phyloP scores from a whole-genome alignment of 1,284 basidiomycete genomes.

The Naganishia liquefaciens region DNA sequence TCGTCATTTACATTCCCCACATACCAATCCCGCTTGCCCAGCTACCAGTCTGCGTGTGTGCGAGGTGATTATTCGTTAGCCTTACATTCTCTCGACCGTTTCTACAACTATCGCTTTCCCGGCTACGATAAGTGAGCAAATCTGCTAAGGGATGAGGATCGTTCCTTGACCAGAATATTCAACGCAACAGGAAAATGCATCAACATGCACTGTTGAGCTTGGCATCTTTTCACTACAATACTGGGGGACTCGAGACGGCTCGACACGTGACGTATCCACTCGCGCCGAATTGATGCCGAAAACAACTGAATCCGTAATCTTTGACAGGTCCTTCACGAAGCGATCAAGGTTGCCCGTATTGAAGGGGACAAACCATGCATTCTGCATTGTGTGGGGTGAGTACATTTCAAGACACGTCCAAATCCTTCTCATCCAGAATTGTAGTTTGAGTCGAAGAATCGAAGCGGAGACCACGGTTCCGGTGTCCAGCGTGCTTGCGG shows the following conservation, averaged over 20 bases:
- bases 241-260: constrained; percentile 47
- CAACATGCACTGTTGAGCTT: constrained; percentile 53
- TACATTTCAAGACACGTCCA: background rate
- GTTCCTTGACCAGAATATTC: background rate
- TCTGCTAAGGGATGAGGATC: background rate
- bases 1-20: background rate
- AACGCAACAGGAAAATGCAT: constrained; percentile 43
- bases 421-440: constrained; percentile 37
- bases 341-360: constrained; percentile 48
- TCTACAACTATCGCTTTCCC: constrained; percentile 53
- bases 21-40: constrained; percentile 13
- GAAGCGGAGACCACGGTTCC: constrained; percentile 28
- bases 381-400: constrained; percentile 48
- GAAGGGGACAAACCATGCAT: constrained; percentile 49
- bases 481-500: constrained; percentile 25
- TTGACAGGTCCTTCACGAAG: constrained; percentile 46
- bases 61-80: constrained; percentile 48
- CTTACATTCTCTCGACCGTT: constrained; percentile 43
- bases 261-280: constrained; percentile 35
- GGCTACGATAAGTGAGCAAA: constrained; percentile 36
- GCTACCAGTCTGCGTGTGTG: constrained; percentile 41
- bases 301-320: background rate
- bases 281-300: background rate
- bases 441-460: constrained; percentile 34
- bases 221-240: constrained; percentile 49